Evolutionary conservation across 73 alveolate genomes (phyloP), one percentile per base, ranked within the genome.

Genomic region (Stentor coeruleus): DNA sequence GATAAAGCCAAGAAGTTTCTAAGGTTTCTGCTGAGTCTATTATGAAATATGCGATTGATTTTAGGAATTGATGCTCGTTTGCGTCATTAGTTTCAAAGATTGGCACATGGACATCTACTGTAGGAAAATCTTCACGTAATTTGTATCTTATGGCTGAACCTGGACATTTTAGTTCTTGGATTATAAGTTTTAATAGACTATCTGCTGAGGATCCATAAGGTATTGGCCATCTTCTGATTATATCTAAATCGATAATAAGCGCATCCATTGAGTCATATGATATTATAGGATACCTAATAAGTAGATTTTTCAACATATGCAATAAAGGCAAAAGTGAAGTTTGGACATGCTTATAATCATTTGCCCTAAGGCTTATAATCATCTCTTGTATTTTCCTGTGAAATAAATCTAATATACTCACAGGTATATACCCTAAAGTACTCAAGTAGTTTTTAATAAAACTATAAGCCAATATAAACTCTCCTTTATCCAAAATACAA

Each of bases 351-450:
- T 31, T 66, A 20, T 20, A 31, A 40, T 66, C 33, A 31, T 40
- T 33, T 31, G 42, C n/a, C 33, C 79, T 66, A 28, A 66, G 40
- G 33, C 49, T 28, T 14, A 66, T 66, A 15, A 66, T 66, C 11
- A 66, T 66, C 37, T 66, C 79, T 66, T 66, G 79, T 1, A 66
- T 66, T 33, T 66, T 66, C 33, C 79, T 20, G 37, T 66, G 79
- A 33, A 66, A 66, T 20, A 66, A 20, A 33, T 66, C 79, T 14
- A 66, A 40, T 1, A 66, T 20, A 33, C 79, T 66, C 79, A 66
- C 79, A 0, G 79, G 79, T 26, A 66, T 20, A 2, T 66, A 31
- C 15, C 40, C n/a, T 1, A 15, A 28, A 20, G 36, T 2, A 14
- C 37, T 66, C 37, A 66, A 14, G 33, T 66, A 66, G 14, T 33